phyloP scores from a whole-genome alignment of 108 stramenopile genomes.

The Skeletonema grethae region DNA sequence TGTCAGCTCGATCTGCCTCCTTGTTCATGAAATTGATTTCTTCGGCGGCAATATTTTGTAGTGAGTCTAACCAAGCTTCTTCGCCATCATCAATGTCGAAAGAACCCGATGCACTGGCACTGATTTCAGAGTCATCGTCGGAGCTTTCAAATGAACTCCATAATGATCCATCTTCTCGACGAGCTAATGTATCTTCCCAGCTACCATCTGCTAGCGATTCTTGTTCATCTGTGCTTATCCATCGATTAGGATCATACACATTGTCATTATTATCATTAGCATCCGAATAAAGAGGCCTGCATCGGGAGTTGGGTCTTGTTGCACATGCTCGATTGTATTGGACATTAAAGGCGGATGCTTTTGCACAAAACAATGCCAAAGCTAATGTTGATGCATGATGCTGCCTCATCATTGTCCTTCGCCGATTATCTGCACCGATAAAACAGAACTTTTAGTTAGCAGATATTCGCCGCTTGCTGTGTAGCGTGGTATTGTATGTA shows the following conservation, averaged over 20 bases:
- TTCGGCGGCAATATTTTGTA: conserved; percentile 67
- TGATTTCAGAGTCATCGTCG: conserved; percentile 35
- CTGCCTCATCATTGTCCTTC: not conserved
- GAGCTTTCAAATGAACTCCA: conserved; percentile 73
- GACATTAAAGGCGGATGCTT: not conserved
- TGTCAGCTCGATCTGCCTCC: conserved; percentile 82
- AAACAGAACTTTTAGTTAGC: no score
- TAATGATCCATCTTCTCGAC: conserved; percentile 65
- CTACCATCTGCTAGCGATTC: conserved; percentile 46
- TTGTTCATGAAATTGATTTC: conserved; percentile 74
- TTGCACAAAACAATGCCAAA: not conserved
- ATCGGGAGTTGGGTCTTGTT: not conserved
- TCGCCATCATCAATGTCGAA: conserved; percentile 43
- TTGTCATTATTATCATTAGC: not conserved
- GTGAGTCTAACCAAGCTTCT: conserved; percentile 77
- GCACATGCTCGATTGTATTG: not conserved
- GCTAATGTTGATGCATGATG: not conserved
- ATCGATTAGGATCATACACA: conserved; percentile 39
- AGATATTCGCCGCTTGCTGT: no score
- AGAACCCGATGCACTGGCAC: conserved; percentile 1
- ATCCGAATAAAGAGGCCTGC: conserved; percentile 23
- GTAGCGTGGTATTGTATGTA: no score
- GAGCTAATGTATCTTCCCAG: conserved; percentile 59
- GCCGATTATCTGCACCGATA: not conserved
- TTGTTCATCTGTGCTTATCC: conserved; percentile 31